A percentile compares a stretch with the other conserved stretches of the same genome.
These are phyloP conservation scores for Lactarius vividus DNA, from an alignment of 768 basidiomycete genomes.

Conservation along the genomic window DNA sequence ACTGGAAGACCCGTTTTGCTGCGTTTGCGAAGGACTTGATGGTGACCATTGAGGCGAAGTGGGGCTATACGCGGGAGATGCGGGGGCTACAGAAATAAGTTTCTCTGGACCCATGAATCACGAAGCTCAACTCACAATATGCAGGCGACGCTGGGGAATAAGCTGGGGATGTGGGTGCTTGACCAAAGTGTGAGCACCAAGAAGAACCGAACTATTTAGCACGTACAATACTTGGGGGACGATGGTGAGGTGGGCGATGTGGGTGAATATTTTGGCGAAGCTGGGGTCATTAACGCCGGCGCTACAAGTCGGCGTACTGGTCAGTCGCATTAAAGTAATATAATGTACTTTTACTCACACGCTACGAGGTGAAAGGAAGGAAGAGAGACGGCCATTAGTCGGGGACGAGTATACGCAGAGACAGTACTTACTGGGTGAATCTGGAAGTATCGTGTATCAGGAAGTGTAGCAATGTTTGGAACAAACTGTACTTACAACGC, in stretches of 20 bases:
- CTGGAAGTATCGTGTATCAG: conserved; percentile 37
- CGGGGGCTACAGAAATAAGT: conserved; percentile 53
- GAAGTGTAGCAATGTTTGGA: conserved; percentile 22
- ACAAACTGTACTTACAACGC: conserved; percentile 55
- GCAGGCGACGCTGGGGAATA: conserved; percentile 87
- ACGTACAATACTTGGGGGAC: conserved; percentile 89
- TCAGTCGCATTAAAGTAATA: conserved; percentile 6
- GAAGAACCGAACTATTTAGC: neutral
- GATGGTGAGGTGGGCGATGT: conserved; percentile 92
- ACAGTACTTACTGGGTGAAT: conserved; percentile 71
- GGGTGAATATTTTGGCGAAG: conserved; percentile 91
- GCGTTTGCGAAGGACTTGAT: conserved; percentile 59
- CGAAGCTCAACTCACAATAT: conserved; percentile 57
- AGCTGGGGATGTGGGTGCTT: conserved; percentile 83
- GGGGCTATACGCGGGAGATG: conserved; percentile 83
- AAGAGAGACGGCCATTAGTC: conserved; percentile 31
- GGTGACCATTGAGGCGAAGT: conserved; percentile 85
- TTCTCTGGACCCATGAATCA: conserved; percentile 2
- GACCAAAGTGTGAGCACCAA: conserved; percentile 21
- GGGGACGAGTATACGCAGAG: conserved; percentile 8
- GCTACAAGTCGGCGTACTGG: conserved; percentile 42
- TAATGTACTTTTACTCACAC: conserved; percentile 46
- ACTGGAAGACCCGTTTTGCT: conserved; percentile 41
- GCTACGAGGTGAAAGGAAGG: conserved; percentile 40
- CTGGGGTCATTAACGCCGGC: conserved; percentile 79